These are phyloP conservation scores for Populus tremula DNA, from an alignment of 345 rosid genomes.

Conservation along the genomic window DNA sequence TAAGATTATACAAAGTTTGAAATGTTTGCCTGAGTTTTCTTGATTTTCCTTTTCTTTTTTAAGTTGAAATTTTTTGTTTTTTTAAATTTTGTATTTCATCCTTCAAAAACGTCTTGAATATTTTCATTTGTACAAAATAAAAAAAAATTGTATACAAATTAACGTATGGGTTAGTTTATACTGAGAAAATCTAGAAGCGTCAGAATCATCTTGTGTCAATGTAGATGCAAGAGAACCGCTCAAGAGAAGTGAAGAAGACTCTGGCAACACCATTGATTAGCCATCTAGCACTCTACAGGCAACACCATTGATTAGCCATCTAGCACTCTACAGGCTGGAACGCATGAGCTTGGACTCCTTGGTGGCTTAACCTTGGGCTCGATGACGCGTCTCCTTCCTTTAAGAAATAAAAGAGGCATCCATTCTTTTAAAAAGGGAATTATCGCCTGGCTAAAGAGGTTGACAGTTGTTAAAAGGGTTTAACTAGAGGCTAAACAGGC, in stretches of 20 bases:
- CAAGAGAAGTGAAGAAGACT: conserved; percentile 43
- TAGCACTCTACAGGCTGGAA: conserved; percentile 22
- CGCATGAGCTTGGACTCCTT: neutral
- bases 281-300: conserved; percentile 30
- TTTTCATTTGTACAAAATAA: no score
- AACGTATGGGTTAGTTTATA: no score
- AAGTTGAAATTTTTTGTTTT: no score
- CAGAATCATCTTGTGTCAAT: conserved; percentile 33
- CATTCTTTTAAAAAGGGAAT: neutral
- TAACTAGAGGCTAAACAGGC: neutral
- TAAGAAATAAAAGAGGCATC: neutral
- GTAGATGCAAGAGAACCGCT: conserved; percentile 37
- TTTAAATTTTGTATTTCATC: no score
- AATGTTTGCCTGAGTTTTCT: no score
- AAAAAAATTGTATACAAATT: no score
- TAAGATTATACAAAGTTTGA: no score
- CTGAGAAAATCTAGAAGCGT: neutral
- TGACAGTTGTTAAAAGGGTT: neutral
- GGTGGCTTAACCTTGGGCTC: neutral
- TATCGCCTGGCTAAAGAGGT: neutral
- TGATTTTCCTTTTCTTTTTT: no score
- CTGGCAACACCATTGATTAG: conserved; percentile 34
- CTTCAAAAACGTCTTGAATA: no score
- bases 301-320: no score
- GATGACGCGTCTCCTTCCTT: neutral